phyloP scores from a whole-genome alignment of 2,329 filamentous ascomycete genomes.

The Penicillium sp. region DNA sequence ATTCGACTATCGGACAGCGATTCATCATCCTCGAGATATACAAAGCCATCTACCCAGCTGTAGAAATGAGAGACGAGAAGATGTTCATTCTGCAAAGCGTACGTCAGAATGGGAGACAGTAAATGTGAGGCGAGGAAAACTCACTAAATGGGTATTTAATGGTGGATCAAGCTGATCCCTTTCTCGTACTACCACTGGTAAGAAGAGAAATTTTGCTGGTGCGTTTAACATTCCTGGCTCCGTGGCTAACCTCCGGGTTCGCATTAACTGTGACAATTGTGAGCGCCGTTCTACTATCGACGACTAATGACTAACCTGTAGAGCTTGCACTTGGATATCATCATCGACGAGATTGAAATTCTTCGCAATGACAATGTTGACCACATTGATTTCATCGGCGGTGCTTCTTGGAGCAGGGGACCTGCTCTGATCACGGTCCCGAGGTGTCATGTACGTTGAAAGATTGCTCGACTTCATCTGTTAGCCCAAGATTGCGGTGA shows the following conservation, averaged over 20 bases:
- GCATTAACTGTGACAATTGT: constrained; percentile 68
- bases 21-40: constrained; percentile 71
- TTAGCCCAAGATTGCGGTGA: constrained; percentile 8
- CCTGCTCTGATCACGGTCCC: constrained; percentile 31
- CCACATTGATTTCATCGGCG: constrained; percentile 64
- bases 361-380: constrained; percentile 81
- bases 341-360: constrained; percentile 76
- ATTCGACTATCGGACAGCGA: constrained; percentile 43
- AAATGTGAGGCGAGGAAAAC: constrained; percentile 10
- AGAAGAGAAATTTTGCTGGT: constrained; percentile 78
- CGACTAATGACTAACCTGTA: constrained; percentile 56
- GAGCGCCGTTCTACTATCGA: constrained; percentile 13
- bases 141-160: constrained; percentile 52
- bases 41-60: constrained; percentile 71
- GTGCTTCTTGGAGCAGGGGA: constrained; percentile 36
- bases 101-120: constrained; percentile 11
- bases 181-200: constrained; percentile 68
- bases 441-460: constrained; percentile 29
- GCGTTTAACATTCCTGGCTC: constrained; percentile 74
- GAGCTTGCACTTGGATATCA: constrained; percentile 79
- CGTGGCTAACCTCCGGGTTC: constrained; percentile 77
- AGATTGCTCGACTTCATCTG: constrained; percentile 30
- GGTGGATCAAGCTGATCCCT: constrained; percentile 37
- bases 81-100: constrained; percentile 67
- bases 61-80: constrained; percentile 91